Evolutionary conservation across 345 rosid genomes (phyloP).

Genomic region (Eucalyptus victrix): DNA sequence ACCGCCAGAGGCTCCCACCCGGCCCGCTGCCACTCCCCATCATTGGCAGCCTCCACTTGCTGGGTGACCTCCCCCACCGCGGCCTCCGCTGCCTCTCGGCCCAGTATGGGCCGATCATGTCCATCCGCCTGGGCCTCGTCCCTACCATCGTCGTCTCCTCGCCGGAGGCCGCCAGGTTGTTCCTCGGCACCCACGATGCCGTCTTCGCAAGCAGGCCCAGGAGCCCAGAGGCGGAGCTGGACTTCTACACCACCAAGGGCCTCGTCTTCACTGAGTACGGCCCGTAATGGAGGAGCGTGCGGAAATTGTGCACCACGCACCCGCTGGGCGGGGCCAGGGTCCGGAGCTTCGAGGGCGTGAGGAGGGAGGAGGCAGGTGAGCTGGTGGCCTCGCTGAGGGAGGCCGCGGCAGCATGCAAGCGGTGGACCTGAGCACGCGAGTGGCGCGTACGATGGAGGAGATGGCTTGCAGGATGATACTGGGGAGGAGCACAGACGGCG

Average conservation of each 20-base stretch:
- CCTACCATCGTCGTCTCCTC: conserved; percentile 32
- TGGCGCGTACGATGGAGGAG: not conserved
- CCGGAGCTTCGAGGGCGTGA: not conserved
- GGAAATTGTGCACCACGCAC: conserved; percentile 4
- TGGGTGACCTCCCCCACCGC: conserved; percentile 26
- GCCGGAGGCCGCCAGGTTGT: conserved; percentile 24
- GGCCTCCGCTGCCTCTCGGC: conserved; percentile 4
- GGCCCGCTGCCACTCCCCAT: not conserved
- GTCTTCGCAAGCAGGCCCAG: conserved; percentile 26
- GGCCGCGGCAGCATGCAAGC: not conserved
- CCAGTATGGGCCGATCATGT: conserved; percentile 33
- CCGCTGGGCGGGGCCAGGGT: not conserved
- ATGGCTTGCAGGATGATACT: not conserved
- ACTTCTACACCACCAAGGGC: not conserved
- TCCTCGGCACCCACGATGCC: conserved; percentile 13
- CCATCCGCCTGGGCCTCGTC: conserved; percentile 17
- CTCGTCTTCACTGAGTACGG: conserved; percentile 4
- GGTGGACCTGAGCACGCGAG: not conserved
- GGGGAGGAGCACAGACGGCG: not conserved
- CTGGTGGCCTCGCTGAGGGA: not conserved
- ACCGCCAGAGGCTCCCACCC: not conserved
- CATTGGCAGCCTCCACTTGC: conserved; percentile 20
- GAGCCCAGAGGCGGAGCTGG: not conserved
- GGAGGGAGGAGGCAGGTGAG: not conserved
- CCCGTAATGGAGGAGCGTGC: conserved; percentile 10